A percentile compares a stretch with the other conserved stretches of the same genome.
These are phyloP conservation scores for Naumovozyma baii DNA, from an alignment of 805 yeast species.

Conservation along the genomic window DNA sequence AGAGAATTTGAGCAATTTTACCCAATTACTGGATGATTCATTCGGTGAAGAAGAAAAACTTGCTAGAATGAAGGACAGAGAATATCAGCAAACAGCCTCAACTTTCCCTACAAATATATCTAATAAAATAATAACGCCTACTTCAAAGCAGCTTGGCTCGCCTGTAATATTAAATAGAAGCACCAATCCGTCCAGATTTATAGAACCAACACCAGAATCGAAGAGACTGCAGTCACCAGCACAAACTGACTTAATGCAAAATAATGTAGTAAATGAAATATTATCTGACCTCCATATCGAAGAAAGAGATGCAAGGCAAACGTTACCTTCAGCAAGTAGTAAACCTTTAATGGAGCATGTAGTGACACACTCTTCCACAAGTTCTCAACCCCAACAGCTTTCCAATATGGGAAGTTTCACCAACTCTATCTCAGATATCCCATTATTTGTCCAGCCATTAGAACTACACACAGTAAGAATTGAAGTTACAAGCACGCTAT, in stretches of 20 bases:
- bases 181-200: not conserved
- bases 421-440: conserved; percentile 29
- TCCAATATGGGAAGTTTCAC: not conserved
- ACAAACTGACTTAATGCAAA: not conserved
- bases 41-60: conserved; percentile 9
- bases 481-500: conserved; percentile 41
- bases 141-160: conserved; percentile 13
- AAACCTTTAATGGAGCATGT: too few species aligned
- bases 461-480: conserved; percentile 45
- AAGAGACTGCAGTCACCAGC: not conserved
- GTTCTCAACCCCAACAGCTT: too few species aligned
- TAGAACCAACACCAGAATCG: not conserved
- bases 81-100: too few species aligned
- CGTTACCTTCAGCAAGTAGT: too few species aligned
- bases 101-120: not conserved
- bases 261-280: not conserved
- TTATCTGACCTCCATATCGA: not conserved
- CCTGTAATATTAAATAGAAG: conserved; percentile 16
- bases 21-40: conserved; percentile 20
- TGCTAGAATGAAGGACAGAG: not conserved
- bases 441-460: conserved; percentile 49
- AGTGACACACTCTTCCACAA: too few species aligned
- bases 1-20: conserved; percentile 20
- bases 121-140: conserved; percentile 1
- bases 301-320: not conserved